Evolutionary conservation across 129 eudicot species (phyloP).

Genomic region (Saussurea involucrata): DNA sequence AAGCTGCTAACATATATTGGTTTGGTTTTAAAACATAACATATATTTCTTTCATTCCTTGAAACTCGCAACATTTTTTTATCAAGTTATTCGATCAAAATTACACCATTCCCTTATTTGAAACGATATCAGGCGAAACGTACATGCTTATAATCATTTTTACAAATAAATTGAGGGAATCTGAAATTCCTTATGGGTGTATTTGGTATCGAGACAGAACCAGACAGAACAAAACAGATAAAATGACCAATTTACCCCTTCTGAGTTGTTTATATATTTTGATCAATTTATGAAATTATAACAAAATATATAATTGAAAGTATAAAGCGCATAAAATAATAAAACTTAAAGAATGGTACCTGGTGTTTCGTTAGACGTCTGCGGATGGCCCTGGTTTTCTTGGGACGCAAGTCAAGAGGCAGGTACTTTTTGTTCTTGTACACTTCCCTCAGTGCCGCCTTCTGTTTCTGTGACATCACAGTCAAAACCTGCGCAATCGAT

Average conservation of each 20-base stretch:
- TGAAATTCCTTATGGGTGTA: neutral
- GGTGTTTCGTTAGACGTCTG: neutral
- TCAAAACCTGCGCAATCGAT: neutral
- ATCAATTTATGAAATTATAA: no score
- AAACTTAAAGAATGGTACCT: neutral
- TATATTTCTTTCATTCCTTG: no score
- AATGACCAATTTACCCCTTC: no score
- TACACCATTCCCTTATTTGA: neutral
- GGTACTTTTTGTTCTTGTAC: neutral
- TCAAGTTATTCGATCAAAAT: neutral
- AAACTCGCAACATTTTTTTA: neutral
- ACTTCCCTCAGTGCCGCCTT: conserved; percentile 3
- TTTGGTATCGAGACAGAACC: no score
- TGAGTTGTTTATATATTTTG: no score
- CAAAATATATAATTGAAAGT: no score
- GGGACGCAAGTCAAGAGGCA: neutral
- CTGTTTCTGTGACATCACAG: neutral
- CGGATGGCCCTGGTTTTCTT: neutral
- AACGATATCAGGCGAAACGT: neutral
- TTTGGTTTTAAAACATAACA: no score
- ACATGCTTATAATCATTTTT: neutral
- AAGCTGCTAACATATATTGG: no score
- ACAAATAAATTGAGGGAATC: neutral
- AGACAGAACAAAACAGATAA: no score
- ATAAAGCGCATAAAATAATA: no score